These are phyloP conservation scores for Pleurotus tuoliensis DNA, from an alignment of 768 basidiomycete species.

Conservation along the genomic window DNA sequence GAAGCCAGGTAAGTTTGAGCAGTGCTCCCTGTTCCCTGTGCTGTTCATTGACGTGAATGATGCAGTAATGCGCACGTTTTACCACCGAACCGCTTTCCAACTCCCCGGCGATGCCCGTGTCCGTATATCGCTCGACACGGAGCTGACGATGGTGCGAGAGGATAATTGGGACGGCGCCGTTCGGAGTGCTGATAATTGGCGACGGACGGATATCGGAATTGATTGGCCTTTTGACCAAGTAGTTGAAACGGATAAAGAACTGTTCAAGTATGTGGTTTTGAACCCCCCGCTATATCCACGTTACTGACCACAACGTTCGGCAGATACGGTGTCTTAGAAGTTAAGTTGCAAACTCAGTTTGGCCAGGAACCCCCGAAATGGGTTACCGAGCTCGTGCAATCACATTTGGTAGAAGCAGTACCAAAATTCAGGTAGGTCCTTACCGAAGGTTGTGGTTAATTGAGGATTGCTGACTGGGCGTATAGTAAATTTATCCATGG, in stretches of 20 bases:
- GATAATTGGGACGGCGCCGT: constrained; percentile 89
- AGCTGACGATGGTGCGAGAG: constrained; percentile 90
- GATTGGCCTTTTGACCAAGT: constrained; percentile 86
- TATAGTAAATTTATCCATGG: constrained; percentile 92
- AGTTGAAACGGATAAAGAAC: constrained; percentile 74
- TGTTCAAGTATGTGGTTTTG: constrained; percentile 69
- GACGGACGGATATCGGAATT: constrained; percentile 89
- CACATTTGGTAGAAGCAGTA: constrained; percentile 94
- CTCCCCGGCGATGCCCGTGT: constrained; percentile 98
- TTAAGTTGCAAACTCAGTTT: constrained; percentile 94
- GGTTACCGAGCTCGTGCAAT: constrained; percentile 94
- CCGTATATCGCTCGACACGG: constrained; percentile 96
- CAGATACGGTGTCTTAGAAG: constrained; percentile 91
- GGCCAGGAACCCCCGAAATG: constrained; percentile 95
- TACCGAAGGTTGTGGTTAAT: neutral
- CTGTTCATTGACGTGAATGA: neutral
- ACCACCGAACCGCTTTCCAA: constrained; percentile 98
- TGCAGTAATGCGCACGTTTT: constrained; percentile 92
- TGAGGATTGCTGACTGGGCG: neutral
- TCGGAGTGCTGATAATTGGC: constrained; percentile 89
- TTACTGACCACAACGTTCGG: neutral
- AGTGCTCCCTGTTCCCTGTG: neutral
- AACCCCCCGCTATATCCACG: neutral
- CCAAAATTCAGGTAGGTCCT: constrained; percentile 85
- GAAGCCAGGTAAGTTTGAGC: constrained; percentile 60